Base-by-base conservation (phyloP, 139 green algal species). In the Chlamydomonas schloesseri region DNA sequence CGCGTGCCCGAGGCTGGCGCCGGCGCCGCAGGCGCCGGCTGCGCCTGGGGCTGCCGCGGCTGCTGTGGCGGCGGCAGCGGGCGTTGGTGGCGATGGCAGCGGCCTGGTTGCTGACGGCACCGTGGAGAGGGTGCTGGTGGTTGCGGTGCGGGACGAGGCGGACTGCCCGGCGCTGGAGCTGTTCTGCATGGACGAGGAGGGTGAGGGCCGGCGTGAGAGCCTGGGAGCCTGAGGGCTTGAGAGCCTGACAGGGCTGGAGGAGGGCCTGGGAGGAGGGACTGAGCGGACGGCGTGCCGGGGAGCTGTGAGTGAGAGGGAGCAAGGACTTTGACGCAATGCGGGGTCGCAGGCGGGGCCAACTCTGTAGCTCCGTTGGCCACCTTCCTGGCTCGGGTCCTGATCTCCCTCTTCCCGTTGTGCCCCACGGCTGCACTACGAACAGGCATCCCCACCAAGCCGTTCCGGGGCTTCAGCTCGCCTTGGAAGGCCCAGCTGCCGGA, bases 71-170 rank as follows among this genome's bases (percentile, higher is more conserved):
- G n/a, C 18, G 50, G 50, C 13, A n/a, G 34, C 34, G 14, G 58
- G 26, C 14, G 55, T 5, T 2, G 72, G 47, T 0, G 47, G n/a
- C 6, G 36, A 10, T 36, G 76, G 26, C 3, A 21, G 15, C 0
- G 29, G 14, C 26, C n/a, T 71, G n/a, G 67, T 36, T 5, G 65
- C 67, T 13, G 79, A 85, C 69, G 79, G 79, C n/a, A 85, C 79
- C 20, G 3, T 85, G 67, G 79, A 85, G 79, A 67, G 79, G 29
- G 79, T 85, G n/a, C 31, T 85, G 60, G 79, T 85, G 65, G 67
- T 69, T 4, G 79, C 79, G 4, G 31, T 4, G 8, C 31, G 79
- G 13, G 79, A 85, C 68, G 79, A 85, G 67, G 18, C 76, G 46
- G 46, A 64, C 79, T 77, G 79, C 67, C 47, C 64, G 3, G 34